Base-by-base conservation (phyloP, 306 rosid species). In the Ammopiptanthus mongolicus region DNA sequence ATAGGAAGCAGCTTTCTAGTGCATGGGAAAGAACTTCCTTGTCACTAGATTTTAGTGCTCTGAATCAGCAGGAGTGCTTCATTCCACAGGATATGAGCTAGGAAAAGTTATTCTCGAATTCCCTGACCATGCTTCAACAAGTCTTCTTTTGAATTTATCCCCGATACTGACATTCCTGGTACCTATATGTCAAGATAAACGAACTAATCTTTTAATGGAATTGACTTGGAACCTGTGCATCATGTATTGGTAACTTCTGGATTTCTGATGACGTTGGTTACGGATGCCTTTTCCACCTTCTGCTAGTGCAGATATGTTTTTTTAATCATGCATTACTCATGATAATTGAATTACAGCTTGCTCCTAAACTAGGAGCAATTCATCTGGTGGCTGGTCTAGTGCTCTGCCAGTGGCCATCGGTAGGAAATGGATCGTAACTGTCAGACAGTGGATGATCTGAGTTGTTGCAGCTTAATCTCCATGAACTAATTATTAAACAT, bases 101-200 rank as follows among this genome's bases (percentile, higher is more conserved):
- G 22, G 25, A 44, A 33, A 42, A 22, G 34, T 42, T 23, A 68
- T n/a, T 28, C 74, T 68, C 6, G 13, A 15, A 22, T 41, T 42
- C 23, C 71, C 33, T 37, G 56, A 23, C 71, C 53, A 12, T 42
- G 56, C 72, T 66, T 46, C 72, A 11, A 1, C 39, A 44, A 46
- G 17, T 28, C 58, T 14, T 22, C 12, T 23, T 66, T 28, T 8
- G 37, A 37, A 21, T 3, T 51, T 2, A 15, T 56, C 22, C 14
- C 3, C 6, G 34, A 34, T 51, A 22, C 34, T 71, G 41, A 14
- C 25, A 22, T 55, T 13, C 76, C 60, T 34, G 50, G 51, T 22
- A 55, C 55, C 51, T 55, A 71, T 39, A 37, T 37, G 34, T 71
- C 39, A 55, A 71, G 60, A 29, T 74, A 62, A 62, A 51, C 64